Evolutionary conservation across 176 grass and related monocot genomes (phyloP).

Genomic region (Guadua angustifolia): DNA sequence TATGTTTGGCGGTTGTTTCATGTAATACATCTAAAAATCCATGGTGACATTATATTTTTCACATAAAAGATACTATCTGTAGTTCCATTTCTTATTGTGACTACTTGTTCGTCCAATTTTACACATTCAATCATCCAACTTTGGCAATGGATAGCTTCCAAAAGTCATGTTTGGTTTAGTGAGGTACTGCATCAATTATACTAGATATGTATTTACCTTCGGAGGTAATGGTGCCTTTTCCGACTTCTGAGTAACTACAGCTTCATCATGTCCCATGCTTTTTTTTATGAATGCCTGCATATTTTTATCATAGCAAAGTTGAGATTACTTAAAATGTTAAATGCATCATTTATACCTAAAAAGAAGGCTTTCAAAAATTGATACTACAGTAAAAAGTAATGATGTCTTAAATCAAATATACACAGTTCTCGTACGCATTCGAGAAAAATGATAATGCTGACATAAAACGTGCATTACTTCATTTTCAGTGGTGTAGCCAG

Average conservation of each 20-base stretch:
- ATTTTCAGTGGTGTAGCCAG: neutral
- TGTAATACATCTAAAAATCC: conserved; percentile 3
- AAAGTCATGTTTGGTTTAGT: neutral
- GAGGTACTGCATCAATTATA: neutral
- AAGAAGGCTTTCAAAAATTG: neutral
- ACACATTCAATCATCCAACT: neutral
- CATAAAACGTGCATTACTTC: neutral
- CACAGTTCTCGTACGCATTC: neutral
- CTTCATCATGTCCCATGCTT: conserved; percentile 68
- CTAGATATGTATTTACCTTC: conserved; percentile 56
- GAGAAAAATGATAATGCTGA: neutral
- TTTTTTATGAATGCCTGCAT: conserved; percentile 36
- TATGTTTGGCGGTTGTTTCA: neutral
- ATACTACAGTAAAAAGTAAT: neutral
- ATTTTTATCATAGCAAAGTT: conserved; percentile 20
- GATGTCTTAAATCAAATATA: neutral
- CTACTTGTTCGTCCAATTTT: neutral
- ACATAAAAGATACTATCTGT: neutral
- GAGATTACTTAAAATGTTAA: conserved; percentile 23
- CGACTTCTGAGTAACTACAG: conserved; percentile 60
- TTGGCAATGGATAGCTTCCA: neutral
- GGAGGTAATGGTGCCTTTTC: conserved; percentile 61
- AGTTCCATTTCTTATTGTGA: neutral
- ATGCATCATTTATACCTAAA: neutral
- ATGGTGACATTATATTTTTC: conserved; percentile 9